Evolutionary conservation across 352 stramenopile genomes (phyloP).

Genomic region (Phytophthora vignae): DNA sequence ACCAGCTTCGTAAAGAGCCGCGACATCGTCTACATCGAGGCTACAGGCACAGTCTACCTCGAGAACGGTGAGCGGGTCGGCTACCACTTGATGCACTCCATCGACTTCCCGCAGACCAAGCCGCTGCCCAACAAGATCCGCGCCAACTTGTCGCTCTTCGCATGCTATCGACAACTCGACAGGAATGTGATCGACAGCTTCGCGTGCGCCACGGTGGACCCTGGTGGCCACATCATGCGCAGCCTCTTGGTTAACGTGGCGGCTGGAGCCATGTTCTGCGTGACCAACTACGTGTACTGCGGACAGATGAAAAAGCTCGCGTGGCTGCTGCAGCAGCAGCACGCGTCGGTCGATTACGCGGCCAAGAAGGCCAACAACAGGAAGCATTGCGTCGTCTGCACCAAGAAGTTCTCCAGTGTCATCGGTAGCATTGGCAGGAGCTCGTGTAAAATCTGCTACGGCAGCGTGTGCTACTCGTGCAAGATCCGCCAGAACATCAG

Average conservation of each 20-base stretch:
- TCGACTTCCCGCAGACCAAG: slow-evolving; percentile 50
- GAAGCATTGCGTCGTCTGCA: slow-evolving; percentile 30
- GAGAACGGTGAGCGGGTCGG: slow-evolving; percentile 36
- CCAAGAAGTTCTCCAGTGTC: slow-evolving; percentile 28
- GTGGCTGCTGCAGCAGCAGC: slow-evolving; percentile 40
- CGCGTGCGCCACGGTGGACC: slow-evolving; percentile 32
- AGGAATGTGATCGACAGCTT: slow-evolving; percentile 47
- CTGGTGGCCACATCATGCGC: slow-evolving; percentile 37
- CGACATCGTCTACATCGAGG: slow-evolving; percentile 46
- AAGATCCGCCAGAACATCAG: slow-evolving; percentile 48
- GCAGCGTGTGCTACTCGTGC: slow-evolving; percentile 44
- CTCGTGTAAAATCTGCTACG: slow-evolving; percentile 42
- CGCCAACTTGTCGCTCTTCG: slow-evolving; percentile 45
- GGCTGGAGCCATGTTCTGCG: slow-evolving; percentile 38
- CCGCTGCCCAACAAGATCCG: slow-evolving; percentile 41
- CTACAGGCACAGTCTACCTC: slow-evolving; percentile 29
- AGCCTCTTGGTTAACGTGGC: slow-evolving; percentile 29
- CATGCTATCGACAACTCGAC: slow-evolving; percentile 44
- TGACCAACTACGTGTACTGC: slow-evolving; percentile 48
- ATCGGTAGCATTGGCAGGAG: slow-evolving; percentile 34
- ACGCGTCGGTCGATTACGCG: slow-evolving; percentile 6
- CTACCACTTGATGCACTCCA: slow-evolving; percentile 49
- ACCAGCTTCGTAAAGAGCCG: slow-evolving; percentile 32
- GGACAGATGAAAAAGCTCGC: slow-evolving; percentile 64
- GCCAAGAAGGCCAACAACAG: neutral